Conservation (phyloP, 2,329 filamentous ascomycete genomes). For the Camptophora hylomeconis region DNA sequence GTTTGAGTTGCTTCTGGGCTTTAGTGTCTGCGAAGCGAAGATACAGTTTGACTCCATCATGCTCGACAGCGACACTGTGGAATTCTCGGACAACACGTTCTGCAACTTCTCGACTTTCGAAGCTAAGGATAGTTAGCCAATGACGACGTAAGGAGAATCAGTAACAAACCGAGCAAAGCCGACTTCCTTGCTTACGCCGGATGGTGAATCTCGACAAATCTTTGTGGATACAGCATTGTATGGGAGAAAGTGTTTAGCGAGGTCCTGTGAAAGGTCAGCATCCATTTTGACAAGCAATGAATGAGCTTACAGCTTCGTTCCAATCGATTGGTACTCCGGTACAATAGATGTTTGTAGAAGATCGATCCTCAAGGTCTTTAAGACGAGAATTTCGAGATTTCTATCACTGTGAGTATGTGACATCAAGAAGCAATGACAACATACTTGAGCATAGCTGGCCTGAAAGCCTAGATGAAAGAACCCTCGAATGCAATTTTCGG, state of each 20-base stretch:
- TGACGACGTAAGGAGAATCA: slow-evolving; percentile 3
- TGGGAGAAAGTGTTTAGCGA: slow-evolving; percentile 50
- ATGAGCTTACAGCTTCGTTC: slow-evolving; percentile 65
- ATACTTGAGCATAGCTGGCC: slow-evolving; percentile 86
- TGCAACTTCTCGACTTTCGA: slow-evolving; percentile 77
- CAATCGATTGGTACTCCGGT: slow-evolving; percentile 89
- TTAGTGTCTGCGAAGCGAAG: slow-evolving; percentile 96
- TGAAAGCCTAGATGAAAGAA: slow-evolving; percentile 94
- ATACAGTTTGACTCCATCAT: slow-evolving; percentile 73
- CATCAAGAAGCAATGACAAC: slow-evolving; percentile 20
- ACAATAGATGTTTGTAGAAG: slow-evolving; percentile 92
- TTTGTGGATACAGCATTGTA: slow-evolving; percentile 74
- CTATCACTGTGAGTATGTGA: slow-evolving; percentile 33
- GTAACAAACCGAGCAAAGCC: slow-evolving; percentile 77
- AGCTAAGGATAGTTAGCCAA: slow-evolving; percentile 41
- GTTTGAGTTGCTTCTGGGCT: slow-evolving; percentile 91
- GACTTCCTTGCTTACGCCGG: slow-evolving; percentile 85
- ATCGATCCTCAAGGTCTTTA: slow-evolving; percentile 83
- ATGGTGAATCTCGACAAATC: slow-evolving; percentile 77
- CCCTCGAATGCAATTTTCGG: slow-evolving; percentile 89
- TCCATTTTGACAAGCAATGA: background rate
- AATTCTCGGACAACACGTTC: slow-evolving; percentile 79
- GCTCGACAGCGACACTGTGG: slow-evolving; percentile 64
- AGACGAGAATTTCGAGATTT: slow-evolving; percentile 98
- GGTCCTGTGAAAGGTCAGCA: slow-evolving; percentile 41